Base-by-base conservation (phyloP, 2,329 filamentous ascomycete genomes). In the Chrysosporium keratinophilum region DNA sequence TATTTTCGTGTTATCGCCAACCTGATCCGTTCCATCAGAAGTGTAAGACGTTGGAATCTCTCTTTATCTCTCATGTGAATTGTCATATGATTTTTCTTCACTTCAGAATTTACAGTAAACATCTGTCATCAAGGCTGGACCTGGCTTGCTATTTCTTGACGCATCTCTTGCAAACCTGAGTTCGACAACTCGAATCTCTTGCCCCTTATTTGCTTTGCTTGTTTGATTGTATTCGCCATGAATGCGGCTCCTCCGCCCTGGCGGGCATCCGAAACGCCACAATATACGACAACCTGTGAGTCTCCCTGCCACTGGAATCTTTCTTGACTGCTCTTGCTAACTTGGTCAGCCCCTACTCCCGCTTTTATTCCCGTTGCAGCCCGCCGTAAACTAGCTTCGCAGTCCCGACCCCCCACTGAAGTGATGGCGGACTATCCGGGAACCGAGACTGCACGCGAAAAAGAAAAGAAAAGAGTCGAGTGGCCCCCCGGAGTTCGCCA, bases 401-500 rank as follows among this genome's bases (percentile, higher is more conserved):
- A 61, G 64, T 56, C 63, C 49, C 53, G 61, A 28, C 48, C 61
- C 46, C 55, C 58, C 49, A 39, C 53, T 28, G 51, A 52, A 20
- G 14, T 50, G 11, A 47, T 46, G n/a, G 15, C 53, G 45, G 50
- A 60, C 41, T 17, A 58, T 59, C 50, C 65, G 59, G 60, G 63
- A 60, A 57, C 64, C 58, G 60, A 59, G 60, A 62, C 57, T 58
- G 40, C 44, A n/a, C n/a, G n/a, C 23, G 42, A 20, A 5, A 33
- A 19, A 28, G 50, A 39, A 17, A 47, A 50, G 31, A 55, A 55
- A 23, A 48, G 50, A 31, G 73, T 83, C 63, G 81, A 85, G 62
- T 97, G 88, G 84, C 84, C 89, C 33, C 75, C 80, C 42, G 80
- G 84, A n/a, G 88, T 97, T 56, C 86, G 89, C 62, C 76, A 79